Base-by-base conservation (phyloP, 441 rosid genomes). In the Pelargonium australe region DNA sequence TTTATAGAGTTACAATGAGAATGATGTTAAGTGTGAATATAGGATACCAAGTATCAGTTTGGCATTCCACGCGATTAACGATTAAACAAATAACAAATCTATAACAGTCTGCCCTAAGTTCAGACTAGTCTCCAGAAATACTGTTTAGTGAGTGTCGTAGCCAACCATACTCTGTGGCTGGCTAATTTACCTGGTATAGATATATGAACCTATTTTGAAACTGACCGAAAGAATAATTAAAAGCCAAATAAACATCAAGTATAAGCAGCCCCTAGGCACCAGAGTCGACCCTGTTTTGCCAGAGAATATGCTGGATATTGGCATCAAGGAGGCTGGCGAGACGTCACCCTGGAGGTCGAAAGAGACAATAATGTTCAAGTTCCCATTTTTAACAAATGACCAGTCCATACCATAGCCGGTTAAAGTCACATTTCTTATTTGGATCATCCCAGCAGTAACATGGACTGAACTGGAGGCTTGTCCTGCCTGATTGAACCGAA, bases 361-460 rank as follows among this genome's bases (percentile, higher is more conserved):
- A 13, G 87, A 89, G 4, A 88, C 75, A 58, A 83, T 71, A n/a
- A 90, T 65, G 34, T 80, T 88, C 82, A 90, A 79, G 67, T 82
- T 78, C 68, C 86, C 85, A 34, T 83, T 89, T 83, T 95, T 95
- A 75, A 80, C 81, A 20, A 81, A 69, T 44, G 92, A 80, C 96
- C 89, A 84, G 69, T 88, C 91, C 73, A 83, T 72, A 23, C 76
- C 76, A 45, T 68, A 70, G 63, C 84, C 85, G 11, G 71, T 76
- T 63, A 80, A 62, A 47, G 74, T 78, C 68, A 75, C 63, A 65
- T 65, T 77, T 58, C 92, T 85, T 77, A 95, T 88, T 83, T 92
- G 91, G 71, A 95, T 86, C 84, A 92, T 84, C 73, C 97, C 98
- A 49, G 99, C 94, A 65, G 95, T 89, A 14, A 92, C 87, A 68